These are phyloP conservation scores for Linanthus parryae DNA, from an alignment of 148 eudicot species.

Conservation along the genomic window DNA sequence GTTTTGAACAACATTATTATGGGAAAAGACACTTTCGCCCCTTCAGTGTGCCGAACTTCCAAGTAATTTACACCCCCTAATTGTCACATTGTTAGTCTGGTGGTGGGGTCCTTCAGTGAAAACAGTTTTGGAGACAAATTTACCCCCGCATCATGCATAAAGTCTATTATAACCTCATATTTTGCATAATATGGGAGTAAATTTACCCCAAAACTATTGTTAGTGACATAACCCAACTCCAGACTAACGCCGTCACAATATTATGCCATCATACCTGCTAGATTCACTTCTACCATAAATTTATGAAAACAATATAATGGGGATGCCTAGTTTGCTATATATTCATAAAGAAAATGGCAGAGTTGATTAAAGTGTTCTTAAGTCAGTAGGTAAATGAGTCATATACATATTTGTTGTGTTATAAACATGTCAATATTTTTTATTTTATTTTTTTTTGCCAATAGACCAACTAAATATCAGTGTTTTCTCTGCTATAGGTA, in stretches of 20 bases:
- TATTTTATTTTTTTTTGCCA: neutral
- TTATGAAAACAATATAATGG: too few relatives aligned
- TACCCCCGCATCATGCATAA: neutral
- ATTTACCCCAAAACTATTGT: too few relatives aligned
- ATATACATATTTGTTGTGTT: neutral
- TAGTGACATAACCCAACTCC: too few relatives aligned
- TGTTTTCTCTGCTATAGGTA: slow-evolving; percentile 35
- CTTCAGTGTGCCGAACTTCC: too few relatives aligned
- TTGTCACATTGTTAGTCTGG: neutral
- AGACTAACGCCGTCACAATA: too few relatives aligned
- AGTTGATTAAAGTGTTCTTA: neutral
- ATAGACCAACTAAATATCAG: neutral
- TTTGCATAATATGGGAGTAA: neutral
- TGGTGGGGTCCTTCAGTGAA: neutral
- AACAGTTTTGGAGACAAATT: too few relatives aligned
- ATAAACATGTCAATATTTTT: neutral
- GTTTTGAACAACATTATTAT: slow-evolving; percentile 14
- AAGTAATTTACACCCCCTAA: neutral
- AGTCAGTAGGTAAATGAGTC: neutral
- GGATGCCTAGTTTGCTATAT: neutral
- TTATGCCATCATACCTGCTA: too few relatives aligned
- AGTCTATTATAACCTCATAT: neutral
- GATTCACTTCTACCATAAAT: too few relatives aligned
- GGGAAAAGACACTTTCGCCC: neutral
- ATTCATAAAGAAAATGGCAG: too few relatives aligned